phyloP scores from a whole-genome alignment of 192 early-diverging fungal species.

The Haplosporangium gracile region DNA sequence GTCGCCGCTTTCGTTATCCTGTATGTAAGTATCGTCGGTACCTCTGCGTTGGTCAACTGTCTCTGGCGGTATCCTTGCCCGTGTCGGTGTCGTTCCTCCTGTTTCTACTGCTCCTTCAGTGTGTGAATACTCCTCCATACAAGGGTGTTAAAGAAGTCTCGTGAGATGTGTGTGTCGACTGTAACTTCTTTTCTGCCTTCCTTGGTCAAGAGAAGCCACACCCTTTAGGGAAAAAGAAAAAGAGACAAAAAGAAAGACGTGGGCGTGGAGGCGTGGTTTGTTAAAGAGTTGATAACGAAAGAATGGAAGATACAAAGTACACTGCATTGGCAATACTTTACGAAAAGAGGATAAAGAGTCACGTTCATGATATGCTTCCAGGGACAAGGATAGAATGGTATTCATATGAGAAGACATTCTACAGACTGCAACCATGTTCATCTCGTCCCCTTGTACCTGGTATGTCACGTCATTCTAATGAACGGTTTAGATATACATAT shows the following conservation, averaged over 20 bases:
- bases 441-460: not conserved
- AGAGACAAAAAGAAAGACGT: too few species aligned
- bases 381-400: constrained; percentile 8
- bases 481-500: not conserved
- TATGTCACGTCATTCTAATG: not conserved
- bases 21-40: not conserved
- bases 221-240: too few species aligned
- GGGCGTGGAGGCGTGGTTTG: too few species aligned
- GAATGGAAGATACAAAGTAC: not conserved
- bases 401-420: not conserved
- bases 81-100: not conserved
- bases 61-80: not conserved
- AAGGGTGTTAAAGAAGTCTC: not conserved
- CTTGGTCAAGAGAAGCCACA: too few species aligned
- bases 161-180: too few species aligned
- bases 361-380: not conserved
- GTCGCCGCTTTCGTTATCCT: not conserved
- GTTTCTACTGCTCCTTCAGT: not conserved
- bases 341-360: not conserved
- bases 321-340: not conserved
- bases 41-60: not conserved
- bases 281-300: too few species aligned
- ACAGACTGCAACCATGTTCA: not conserved
- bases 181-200: too few species aligned
- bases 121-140: not conserved